A percentile compares a stretch with the other conserved stretches of the same genome.
These are phyloP conservation scores for Juncus inflexus DNA, from an alignment of 176 grass and related monocot species.

Conservation along the genomic window DNA sequence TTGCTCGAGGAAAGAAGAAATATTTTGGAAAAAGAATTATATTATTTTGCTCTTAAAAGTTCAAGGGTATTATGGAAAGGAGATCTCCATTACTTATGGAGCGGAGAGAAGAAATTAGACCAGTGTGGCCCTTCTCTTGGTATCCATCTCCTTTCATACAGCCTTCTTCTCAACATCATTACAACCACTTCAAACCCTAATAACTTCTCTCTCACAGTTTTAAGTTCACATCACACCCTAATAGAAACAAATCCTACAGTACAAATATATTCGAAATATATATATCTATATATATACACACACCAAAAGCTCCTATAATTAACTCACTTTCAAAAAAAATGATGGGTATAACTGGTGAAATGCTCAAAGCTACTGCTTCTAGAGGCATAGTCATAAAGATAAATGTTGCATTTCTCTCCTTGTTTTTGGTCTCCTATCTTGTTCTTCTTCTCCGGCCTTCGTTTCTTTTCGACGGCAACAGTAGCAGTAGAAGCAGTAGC, in stretches of 20 bases:
- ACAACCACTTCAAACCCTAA: conserved; percentile 23
- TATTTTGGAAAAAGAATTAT: too few relatives aligned
- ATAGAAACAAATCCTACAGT: conserved; percentile 7
- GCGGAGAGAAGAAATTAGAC: conserved; percentile 19
- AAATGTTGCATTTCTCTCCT: conserved; percentile 68
- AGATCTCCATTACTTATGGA: background rate
- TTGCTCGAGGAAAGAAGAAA: too few relatives aligned
- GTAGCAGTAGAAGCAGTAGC: conserved; percentile 37
- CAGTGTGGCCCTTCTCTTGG: conserved; percentile 16
- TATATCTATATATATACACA: conserved; percentile 12
- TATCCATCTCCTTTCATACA: conserved; percentile 26
- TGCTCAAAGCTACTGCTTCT: conserved; percentile 44
- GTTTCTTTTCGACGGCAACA: conserved; percentile 34
- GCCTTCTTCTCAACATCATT: conserved; percentile 23
- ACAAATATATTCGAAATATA: conserved; percentile 18
- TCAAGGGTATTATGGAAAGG: too few relatives aligned
- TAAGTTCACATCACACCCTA: conserved; percentile 22
- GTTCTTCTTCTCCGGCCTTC: conserved; percentile 74
- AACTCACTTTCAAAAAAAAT: conserved; percentile 18
- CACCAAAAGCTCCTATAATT: background rate
- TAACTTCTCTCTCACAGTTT: conserved; percentile 27
- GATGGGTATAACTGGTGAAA: conserved; percentile 33
- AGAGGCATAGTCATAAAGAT: conserved; percentile 60
- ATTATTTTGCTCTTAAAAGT: too few relatives aligned
- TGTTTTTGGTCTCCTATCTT: conserved; percentile 75